These are phyloP conservation scores for Talaromyces borbonicus DNA, from an alignment of 495 filamentous ascomycete species.

Conservation along the genomic window DNA sequence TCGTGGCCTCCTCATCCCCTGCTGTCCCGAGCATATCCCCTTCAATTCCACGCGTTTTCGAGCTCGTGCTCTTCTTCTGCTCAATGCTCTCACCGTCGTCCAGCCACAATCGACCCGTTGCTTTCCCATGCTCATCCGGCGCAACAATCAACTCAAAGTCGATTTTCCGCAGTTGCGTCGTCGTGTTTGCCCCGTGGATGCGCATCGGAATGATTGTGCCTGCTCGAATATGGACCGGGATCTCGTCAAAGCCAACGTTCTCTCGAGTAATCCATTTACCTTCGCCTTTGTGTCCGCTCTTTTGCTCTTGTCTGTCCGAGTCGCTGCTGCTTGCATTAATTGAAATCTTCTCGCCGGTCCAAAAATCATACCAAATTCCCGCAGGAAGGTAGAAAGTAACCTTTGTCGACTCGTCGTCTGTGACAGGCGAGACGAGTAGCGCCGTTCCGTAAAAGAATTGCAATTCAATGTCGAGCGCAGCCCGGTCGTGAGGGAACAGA, in stretches of 20 bases:
- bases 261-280: conserved; percentile 42
- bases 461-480: conserved; percentile 47
- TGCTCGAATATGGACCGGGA: conserved; percentile 64
- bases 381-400: conserved; percentile 66
- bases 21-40: conserved; percentile 14
- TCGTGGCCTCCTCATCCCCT: conserved; percentile 42
- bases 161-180: conserved; percentile 54
- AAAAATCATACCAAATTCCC: conserved; percentile 72
- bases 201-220: conserved; percentile 61
- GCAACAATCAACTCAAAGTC: conserved; percentile 65
- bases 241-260: conserved; percentile 49
- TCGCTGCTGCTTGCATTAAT: too few relatives aligned
- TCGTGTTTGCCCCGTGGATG: conserved; percentile 54
- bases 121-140: conserved; percentile 41
- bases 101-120: conserved; percentile 45
- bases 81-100: conserved; percentile 51
- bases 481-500: conserved; percentile 55
- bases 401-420: conserved; percentile 47
- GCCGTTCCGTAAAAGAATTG: conserved; percentile 70
- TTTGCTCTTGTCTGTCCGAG: conserved; percentile 24
- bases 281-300: conserved; percentile 14
- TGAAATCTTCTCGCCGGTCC: conserved; percentile 46
- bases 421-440: conserved; percentile 64
- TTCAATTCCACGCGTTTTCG: too few relatives aligned
- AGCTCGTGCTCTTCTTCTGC: too few relatives aligned